Evolutionary conservation across 1,284 basidiomycete genomes (phyloP).

Genomic region (Trichosporon faecale): DNA sequence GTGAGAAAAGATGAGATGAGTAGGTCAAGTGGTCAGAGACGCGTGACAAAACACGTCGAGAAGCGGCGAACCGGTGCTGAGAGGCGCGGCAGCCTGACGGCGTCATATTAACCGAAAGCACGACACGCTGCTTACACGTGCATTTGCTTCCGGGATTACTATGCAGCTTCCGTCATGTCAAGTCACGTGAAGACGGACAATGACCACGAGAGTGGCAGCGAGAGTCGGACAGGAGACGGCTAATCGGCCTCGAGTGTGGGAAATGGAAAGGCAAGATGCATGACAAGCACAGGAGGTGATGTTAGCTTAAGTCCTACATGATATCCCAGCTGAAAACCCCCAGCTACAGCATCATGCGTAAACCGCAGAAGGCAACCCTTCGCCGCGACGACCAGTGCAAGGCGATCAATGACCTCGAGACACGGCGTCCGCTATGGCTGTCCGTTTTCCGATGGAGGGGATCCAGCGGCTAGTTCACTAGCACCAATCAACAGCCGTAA

Average conservation of each 20-base stretch:
- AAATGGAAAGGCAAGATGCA: not conserved
- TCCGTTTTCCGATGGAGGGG: not conserved
- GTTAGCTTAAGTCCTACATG: not conserved
- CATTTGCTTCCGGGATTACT: not conserved
- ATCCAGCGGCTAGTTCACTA: not conserved
- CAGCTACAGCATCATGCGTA: too few species aligned
- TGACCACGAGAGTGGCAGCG: not conserved
- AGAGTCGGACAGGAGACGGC: not conserved
- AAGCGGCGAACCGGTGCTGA: not conserved
- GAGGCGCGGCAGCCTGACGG: not conserved
- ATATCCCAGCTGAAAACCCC: not conserved
- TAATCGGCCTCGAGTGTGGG: not conserved
- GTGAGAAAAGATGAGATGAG: not conserved
- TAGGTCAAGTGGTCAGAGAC: not conserved
- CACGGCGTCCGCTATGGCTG: not conserved
- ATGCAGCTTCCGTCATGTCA: not conserved
- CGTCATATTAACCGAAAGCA: not conserved
- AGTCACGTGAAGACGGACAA: not conserved
- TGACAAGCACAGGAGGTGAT: not conserved
- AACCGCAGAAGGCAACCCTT: too few species aligned
- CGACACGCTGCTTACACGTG: not conserved
- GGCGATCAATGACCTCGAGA: not conserved
- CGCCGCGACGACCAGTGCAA: not conserved
- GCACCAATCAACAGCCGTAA: not conserved
- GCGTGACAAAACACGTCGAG: slow-evolving; percentile 2